phyloP scores from a whole-genome alignment of 2,329 filamentous ascomycete species.

The Colletotrichum gloeosporioides region DNA sequence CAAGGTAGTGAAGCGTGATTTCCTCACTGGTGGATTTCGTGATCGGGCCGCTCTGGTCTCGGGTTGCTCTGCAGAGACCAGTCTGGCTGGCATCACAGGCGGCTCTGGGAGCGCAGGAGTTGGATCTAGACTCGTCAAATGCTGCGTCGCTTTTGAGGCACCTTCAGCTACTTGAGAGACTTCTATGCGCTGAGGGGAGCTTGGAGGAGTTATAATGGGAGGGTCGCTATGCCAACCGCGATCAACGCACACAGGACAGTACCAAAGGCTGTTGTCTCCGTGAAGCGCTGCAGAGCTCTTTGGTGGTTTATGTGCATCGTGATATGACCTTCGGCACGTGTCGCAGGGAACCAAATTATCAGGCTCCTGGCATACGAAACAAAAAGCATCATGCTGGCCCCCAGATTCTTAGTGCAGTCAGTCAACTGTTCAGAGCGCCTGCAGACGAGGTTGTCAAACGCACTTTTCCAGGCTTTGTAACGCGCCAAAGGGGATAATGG shows the following conservation, averaged over 20 bases:
- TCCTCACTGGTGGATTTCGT: not conserved
- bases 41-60: not conserved
- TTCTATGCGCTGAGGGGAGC: not conserved
- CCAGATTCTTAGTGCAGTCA: not conserved
- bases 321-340: not conserved
- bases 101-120: not conserved
- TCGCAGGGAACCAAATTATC: not conserved
- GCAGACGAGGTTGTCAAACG: not conserved
- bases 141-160: not conserved
- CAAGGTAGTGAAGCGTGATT: not conserved
- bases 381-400: not conserved
- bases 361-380: not conserved
- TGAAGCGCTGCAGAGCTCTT: not conserved
- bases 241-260: not conserved
- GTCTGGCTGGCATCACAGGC: not conserved
- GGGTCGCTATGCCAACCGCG: not conserved
- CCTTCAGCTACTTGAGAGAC: not conserved
- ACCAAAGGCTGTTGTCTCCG: not conserved
- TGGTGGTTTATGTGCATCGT: not conserved
- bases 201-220: not conserved
- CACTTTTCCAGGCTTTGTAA: not conserved
- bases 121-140: not conserved
- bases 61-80: not conserved
- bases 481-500: not conserved
- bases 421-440: not conserved